phyloP scores from a whole-genome alignment of 805 yeast species.

The Lipomyces sp. region DNA sequence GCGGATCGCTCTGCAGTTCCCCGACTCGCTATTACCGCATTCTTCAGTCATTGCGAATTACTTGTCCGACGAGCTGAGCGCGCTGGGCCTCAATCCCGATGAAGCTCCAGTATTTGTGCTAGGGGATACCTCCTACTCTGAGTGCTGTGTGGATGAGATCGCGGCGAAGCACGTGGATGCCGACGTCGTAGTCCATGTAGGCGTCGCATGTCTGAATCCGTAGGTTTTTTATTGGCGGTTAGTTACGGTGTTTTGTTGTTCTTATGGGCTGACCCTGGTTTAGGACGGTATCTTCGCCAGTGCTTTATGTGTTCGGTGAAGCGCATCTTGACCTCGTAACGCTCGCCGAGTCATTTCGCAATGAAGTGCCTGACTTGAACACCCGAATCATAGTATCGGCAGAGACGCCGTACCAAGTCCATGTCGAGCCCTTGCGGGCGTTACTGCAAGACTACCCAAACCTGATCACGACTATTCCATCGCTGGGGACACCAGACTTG shows the following conservation, averaged over 20 bases:
- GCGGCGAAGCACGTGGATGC: slow-evolving; percentile 91
- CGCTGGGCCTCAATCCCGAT: slow-evolving; percentile 1
- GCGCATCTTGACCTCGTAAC: slow-evolving; percentile 50
- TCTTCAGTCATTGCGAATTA: slow-evolving; percentile 62
- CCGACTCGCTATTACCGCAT: slow-evolving; percentile 75
- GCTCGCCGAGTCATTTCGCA: slow-evolving; percentile 44
- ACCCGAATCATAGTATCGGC: slow-evolving; percentile 42
- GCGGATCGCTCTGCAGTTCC: slow-evolving; percentile 79
- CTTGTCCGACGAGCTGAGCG: slow-evolving; percentile 33
- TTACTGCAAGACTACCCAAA: slow-evolving; percentile 11
- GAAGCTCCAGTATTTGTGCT: slow-evolving; percentile 60
- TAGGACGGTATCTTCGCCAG: slow-evolving; percentile 59
- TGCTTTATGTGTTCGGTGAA: slow-evolving; percentile 74
- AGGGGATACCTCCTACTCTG: slow-evolving; percentile 93
- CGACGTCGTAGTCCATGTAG: slow-evolving; percentile 86
- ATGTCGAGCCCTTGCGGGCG: slow-evolving; percentile 11
- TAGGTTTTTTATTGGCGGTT: slow-evolving; percentile 1
- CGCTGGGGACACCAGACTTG: background rate
- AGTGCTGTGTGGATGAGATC: slow-evolving; percentile 95
- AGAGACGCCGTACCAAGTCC: slow-evolving; percentile 27
- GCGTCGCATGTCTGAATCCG: slow-evolving; percentile 88
- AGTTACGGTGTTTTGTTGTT: background rate
- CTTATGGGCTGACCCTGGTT: background rate
- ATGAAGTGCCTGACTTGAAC: slow-evolving; percentile 42
- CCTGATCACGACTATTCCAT: slow-evolving; percentile 23